Conservation (phyloP, 805 yeast genomes). For the Sugiyamaella marilandica region DNA sequence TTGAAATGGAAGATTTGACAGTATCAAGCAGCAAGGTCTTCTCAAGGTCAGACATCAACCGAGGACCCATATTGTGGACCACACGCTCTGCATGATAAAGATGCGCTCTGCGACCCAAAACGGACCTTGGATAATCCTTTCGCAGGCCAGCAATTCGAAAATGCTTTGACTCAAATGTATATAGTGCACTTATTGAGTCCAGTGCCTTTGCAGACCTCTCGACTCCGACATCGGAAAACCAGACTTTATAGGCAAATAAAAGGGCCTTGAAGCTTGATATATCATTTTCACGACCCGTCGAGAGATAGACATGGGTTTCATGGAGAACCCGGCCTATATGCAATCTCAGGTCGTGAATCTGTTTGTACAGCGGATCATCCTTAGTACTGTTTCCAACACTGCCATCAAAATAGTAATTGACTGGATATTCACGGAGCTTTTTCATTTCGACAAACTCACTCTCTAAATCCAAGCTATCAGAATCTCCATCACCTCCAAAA, state of each 20-base stretch:
- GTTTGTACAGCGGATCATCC: conserved; percentile 40
- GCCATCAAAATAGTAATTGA: conserved; percentile 60
- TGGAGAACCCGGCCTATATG: conserved; percentile 63
- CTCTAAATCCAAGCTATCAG: conserved; percentile 27
- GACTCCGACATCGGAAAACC: conserved; percentile 77
- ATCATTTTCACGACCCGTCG: conserved; percentile 53
- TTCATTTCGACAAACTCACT: conserved; percentile 44
- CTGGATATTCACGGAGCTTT: conserved; percentile 57
- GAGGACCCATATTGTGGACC: conserved; percentile 62
- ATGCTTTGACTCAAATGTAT: conserved; percentile 50
- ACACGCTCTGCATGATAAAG: conserved; percentile 72
- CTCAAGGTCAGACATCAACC: conserved; percentile 66
- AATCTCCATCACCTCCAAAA: conserved; percentile 6
- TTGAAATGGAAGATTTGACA: conserved; percentile 58
- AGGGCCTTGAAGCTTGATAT: conserved; percentile 57
- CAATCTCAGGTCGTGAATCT: conserved; percentile 58
- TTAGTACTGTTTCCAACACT: conserved; percentile 37
- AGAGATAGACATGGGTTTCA: conserved; percentile 45
- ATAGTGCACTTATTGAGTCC: conserved; percentile 49
- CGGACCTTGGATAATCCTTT: conserved; percentile 71
- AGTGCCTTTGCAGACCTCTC: conserved; percentile 58
- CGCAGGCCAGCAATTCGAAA: conserved; percentile 60
- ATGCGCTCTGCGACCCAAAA: conserved; percentile 69
- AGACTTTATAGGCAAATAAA: conserved; percentile 60
- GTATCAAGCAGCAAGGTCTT: conserved; percentile 59